These are phyloP conservation scores for Sisymbrium irio DNA, from an alignment of 345 rosid genomes.

Conservation along the genomic window DNA sequence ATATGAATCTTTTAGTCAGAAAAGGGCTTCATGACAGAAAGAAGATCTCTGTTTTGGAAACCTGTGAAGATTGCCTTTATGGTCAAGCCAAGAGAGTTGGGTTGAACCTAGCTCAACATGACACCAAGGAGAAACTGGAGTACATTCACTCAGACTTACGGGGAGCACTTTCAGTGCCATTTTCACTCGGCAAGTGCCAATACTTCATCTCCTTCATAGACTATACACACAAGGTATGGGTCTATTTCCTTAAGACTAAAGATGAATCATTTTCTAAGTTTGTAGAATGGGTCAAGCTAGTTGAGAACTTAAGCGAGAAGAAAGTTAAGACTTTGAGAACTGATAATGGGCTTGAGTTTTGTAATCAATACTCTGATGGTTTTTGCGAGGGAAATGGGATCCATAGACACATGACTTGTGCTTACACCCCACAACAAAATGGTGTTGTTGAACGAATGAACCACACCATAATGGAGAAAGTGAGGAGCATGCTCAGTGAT, in stretches of 20 bases:
- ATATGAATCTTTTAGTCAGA: fast-evolving
- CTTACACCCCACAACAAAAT: no score
- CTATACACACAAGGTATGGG: neutral
- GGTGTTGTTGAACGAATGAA: neutral
- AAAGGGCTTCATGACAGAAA: neutral
- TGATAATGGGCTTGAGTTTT: neutral
- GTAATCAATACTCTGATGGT: no score
- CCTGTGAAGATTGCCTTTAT: neutral
- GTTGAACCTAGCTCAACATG: no score
- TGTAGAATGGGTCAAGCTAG: neutral
- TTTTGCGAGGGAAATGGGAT: no score
- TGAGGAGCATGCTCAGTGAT: neutral
- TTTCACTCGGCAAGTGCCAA: neutral
- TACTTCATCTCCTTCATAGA: neutral
- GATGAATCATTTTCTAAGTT: neutral
- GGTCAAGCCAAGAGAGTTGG: no score
- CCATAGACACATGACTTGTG: no score
- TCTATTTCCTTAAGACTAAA: neutral
- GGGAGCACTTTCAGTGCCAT: neutral
- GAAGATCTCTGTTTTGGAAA: neutral
- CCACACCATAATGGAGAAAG: neutral
- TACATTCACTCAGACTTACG: neutral
- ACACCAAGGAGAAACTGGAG: no score
- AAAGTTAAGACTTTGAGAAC: neutral
- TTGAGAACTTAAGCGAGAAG: neutral